These are phyloP conservation scores for Sporothrix inflata DNA, from an alignment of 2,329 filamentous ascomycete species.

Conservation along the genomic window DNA sequence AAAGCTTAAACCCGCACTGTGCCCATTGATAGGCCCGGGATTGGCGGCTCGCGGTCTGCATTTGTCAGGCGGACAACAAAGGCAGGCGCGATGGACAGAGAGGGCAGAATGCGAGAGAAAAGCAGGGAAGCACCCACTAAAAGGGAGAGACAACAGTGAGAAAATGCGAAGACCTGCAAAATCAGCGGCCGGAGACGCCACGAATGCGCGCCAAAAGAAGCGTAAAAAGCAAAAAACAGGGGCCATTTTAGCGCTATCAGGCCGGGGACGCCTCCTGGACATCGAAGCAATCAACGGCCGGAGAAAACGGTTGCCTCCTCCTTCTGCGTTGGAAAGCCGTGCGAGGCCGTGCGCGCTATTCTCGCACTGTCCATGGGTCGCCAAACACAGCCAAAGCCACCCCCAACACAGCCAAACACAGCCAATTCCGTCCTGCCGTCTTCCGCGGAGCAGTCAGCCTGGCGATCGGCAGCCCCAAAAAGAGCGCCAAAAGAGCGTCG, in stretches of 20 bases:
- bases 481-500: background rate
- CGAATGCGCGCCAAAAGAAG: conserved; percentile 15
- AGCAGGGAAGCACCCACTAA: conserved; percentile 2
- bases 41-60: conserved; percentile 6
- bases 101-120: conserved; percentile 1
- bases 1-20: conserved; percentile 19
- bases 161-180: background rate
- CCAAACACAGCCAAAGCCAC: background rate
- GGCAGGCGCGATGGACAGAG: background rate
- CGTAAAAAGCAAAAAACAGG: background rate
- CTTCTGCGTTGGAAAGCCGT: background rate
- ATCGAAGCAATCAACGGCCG: background rate
- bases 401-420: background rate
- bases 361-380: background rate
- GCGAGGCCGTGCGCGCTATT: background rate
- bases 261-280: background rate
- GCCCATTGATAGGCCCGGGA: conserved; percentile 2
- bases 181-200: conserved; percentile 3
- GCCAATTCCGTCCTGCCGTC: conserved; percentile 11
- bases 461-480: conserved; percentile 2
- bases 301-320: conserved; percentile 12
- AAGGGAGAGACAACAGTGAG: background rate
- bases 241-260: background rate
- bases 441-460: conserved; percentile 25
- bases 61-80: conserved; percentile 20